Evolutionary conservation across 441 rosid species (phyloP).

Genomic region (Daphne laureola): DNA sequence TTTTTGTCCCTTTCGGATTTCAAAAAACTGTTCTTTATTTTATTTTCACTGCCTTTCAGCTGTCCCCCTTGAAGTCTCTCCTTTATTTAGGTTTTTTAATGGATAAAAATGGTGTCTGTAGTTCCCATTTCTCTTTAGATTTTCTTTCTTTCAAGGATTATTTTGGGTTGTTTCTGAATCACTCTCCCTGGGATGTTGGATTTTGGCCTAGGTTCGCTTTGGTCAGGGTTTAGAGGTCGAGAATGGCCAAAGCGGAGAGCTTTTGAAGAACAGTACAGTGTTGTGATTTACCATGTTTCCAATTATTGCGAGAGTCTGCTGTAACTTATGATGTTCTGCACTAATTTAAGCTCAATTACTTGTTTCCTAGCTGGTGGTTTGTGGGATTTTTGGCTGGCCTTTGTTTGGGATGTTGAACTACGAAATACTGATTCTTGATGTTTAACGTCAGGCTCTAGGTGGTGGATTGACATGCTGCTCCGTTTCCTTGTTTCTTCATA

Average conservation of each 20-base stretch:
- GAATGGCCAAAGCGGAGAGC: neutral
- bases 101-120: too few species aligned
- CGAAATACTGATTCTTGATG: conserved; percentile 21
- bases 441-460: neutral
- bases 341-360: neutral
- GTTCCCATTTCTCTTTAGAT: too few species aligned
- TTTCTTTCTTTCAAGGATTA: too few species aligned
- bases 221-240: neutral
- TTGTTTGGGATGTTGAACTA: neutral
- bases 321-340: neutral
- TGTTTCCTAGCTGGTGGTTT: neutral
- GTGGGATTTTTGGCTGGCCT: neutral
- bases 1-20: too few species aligned
- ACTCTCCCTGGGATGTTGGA: too few species aligned
- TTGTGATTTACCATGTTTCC: neutral
- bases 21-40: too few species aligned
- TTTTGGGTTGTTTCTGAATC: too few species aligned
- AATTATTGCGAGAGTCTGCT: neutral
- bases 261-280: conserved; percentile 2
- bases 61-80: too few species aligned
- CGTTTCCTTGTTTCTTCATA: conserved; percentile 11
- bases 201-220: neutral
- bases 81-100: too few species aligned
- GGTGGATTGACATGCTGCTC: conserved; percentile 3
- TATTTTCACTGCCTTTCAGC: too few species aligned